A percentile compares a stretch with the other conserved stretches of the same genome.
Evolutionary conservation across 345 rosid genomes (phyloP).

Genomic region (Salix brachista): DNA sequence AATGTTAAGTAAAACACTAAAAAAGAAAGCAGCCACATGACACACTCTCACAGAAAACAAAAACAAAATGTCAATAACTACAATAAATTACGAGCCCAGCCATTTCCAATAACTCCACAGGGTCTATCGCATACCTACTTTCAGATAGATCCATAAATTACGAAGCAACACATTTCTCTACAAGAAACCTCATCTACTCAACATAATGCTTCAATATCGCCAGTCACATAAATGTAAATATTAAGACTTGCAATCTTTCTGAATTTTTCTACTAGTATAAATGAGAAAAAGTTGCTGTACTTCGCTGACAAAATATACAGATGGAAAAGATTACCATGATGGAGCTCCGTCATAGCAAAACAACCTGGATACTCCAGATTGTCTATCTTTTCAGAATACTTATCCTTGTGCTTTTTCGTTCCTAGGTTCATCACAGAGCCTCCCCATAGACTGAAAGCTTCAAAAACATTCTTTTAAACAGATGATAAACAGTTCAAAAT

Average conservation of each 20-base stretch:
- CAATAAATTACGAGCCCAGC: background rate
- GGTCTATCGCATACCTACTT: background rate
- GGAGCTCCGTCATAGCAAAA: constrained; percentile 99
- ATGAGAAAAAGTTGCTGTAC: background rate
- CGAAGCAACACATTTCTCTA: background rate
- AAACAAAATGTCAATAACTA: background rate
- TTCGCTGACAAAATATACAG: background rate
- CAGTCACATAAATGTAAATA: background rate
- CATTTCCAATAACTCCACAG: background rate
- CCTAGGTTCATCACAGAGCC: constrained; percentile 91
- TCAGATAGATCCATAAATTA: background rate
- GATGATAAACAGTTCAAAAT: background rate
- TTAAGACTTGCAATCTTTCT: background rate
- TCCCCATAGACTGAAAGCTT: constrained; percentile 87
- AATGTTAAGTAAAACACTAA: background rate
- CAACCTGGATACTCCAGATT: constrained; percentile 85
- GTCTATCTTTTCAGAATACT: constrained; percentile 83
- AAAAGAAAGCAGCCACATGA: background rate
- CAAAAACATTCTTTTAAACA: background rate
- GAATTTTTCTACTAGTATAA: background rate
- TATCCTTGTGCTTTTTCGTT: constrained; percentile 88
- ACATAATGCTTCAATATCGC: background rate
- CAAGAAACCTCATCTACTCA: background rate
- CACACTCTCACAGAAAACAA: background rate
- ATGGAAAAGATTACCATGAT: constrained; percentile 61